These are phyloP conservation scores for Knoxdaviesia capensis DNA, from an alignment of 2,329 filamentous ascomycete species.

Conservation along the genomic window DNA sequence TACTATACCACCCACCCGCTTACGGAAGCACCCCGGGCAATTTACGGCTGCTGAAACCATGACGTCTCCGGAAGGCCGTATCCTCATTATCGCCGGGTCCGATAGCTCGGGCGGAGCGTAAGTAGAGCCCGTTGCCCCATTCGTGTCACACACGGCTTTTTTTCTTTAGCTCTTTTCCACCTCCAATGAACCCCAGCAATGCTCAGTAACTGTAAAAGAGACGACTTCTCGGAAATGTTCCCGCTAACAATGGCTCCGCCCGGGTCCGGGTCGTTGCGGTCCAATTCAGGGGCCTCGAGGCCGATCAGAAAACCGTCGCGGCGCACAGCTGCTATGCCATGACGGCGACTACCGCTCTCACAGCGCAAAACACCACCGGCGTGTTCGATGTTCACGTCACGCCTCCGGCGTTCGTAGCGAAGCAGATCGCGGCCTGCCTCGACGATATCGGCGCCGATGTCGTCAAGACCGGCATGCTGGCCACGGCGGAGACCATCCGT, in stretches of 20 bases:
- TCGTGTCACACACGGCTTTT: constrained; percentile 1
- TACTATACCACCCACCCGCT: no score
- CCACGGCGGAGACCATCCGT: constrained; percentile 16
- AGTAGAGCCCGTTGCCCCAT: constrained; percentile 11
- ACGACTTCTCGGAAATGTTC: background rate
- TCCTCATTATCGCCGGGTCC: constrained; percentile 72
- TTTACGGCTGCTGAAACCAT: no score
- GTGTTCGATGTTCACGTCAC: constrained; percentile 65
- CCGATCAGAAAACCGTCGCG: constrained; percentile 85
- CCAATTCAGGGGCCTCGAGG: constrained; percentile 59
- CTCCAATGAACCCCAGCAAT: constrained; percentile 2
- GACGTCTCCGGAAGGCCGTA: constrained; percentile 17
- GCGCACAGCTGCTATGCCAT: constrained; percentile 90
- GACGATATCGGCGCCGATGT: constrained; percentile 76
- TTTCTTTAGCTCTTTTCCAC: constrained; percentile 3
- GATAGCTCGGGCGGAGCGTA: constrained; percentile 81
- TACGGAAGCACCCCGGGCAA: no score
- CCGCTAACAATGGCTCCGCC: background rate
- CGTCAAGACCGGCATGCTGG: constrained; percentile 53
- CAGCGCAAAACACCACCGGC: constrained; percentile 83
- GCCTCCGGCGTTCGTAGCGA: constrained; percentile 58
- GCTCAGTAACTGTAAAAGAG: constrained; percentile 1
- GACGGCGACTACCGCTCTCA: constrained; percentile 86
- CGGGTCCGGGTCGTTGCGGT: no score
- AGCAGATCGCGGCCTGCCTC: constrained; percentile 70